These are phyloP conservation scores for Penicillium mononematosum DNA, from an alignment of 495 filamentous ascomycete genomes.

Conservation along the genomic window DNA sequence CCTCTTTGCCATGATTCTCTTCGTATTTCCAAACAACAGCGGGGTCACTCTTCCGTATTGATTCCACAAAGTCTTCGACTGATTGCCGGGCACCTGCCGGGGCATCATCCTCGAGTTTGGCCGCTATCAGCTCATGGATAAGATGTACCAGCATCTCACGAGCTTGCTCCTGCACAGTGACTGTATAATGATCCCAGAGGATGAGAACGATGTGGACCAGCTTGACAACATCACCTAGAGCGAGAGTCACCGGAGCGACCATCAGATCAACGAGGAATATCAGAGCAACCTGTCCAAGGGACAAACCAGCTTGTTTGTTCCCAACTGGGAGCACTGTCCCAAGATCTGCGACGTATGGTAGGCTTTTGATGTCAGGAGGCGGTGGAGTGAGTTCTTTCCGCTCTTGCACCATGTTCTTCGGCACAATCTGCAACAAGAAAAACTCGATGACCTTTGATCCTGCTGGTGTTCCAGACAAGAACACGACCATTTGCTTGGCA, in stretches of 20 bases:
- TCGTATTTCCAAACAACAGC: slow-evolving; percentile 92
- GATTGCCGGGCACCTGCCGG: slow-evolving; percentile 62
- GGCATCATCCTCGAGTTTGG: slow-evolving; percentile 75
- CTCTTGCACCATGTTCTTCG: slow-evolving; percentile 88
- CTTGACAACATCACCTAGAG: slow-evolving; percentile 73
- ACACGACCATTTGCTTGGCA: slow-evolving; percentile 96
- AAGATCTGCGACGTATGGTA: slow-evolving; percentile 90
- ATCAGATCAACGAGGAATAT: slow-evolving; percentile 95
- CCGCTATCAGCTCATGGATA: slow-evolving; percentile 94
- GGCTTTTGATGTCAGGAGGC: slow-evolving; percentile 67
- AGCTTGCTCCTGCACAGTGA: slow-evolving; percentile 94
- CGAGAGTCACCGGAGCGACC: slow-evolving; percentile 82
- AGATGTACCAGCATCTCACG: slow-evolving; percentile 97
- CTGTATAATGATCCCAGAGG: slow-evolving; percentile 93
- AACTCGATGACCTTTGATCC: slow-evolving; percentile 94
- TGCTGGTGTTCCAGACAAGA: slow-evolving; percentile 86
- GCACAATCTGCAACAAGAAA: slow-evolving; percentile 80
- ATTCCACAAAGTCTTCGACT: slow-evolving; percentile 88
- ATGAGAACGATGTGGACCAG: slow-evolving; percentile 89
- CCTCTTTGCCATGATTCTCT: slow-evolving; percentile 76
- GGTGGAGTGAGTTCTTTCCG: slow-evolving; percentile 69
- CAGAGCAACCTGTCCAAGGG: slow-evolving; percentile 86
- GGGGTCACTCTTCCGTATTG: slow-evolving; percentile 78
- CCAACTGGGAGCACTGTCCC: slow-evolving; percentile 75
- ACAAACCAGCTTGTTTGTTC: slow-evolving; percentile 87